Conservation (phyloP, 371 early-diverging fungal species). For the Mortierella sp. region DNA sequence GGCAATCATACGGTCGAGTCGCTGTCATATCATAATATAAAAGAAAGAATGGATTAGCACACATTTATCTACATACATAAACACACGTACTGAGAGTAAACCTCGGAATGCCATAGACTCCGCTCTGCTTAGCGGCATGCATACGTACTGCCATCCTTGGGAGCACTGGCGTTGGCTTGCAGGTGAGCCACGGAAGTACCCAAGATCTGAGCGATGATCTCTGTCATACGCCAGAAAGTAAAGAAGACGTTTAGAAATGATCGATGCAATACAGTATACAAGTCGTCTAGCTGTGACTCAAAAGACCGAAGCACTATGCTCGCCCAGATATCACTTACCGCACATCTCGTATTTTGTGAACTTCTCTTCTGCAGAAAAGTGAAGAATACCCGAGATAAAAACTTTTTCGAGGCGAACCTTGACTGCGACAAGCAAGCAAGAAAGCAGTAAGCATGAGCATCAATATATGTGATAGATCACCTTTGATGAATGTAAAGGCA, state of each 20-base stretch:
- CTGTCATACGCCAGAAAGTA: slow-evolving; percentile 30
- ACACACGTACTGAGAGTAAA: background rate
- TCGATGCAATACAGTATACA: too few species aligned
- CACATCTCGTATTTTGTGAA: slow-evolving; percentile 87
- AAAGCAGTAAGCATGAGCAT: background rate
- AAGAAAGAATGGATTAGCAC: background rate
- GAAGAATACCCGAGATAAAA: slow-evolving; percentile 71
- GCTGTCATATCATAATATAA: slow-evolving; percentile 51
- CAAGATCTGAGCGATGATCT: slow-evolving; percentile 63
- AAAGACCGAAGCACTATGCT: too few species aligned
- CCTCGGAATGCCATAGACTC: background rate
- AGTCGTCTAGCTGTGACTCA: too few species aligned
- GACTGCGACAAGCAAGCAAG: slow-evolving; percentile 30
- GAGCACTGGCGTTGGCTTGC: slow-evolving; percentile 61
- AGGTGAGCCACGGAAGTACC: slow-evolving; percentile 65
- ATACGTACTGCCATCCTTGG: slow-evolving; percentile 42
- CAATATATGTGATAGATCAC: background rate
- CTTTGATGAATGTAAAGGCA: too few species aligned
- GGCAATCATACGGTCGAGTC: slow-evolving; percentile 72
- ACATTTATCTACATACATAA: background rate
- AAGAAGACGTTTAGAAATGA: background rate
- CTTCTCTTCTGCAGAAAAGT: slow-evolving; percentile 73
- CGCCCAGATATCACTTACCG: slow-evolving; percentile 64
- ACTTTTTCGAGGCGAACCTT: slow-evolving; percentile 57
- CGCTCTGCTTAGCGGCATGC: background rate